Evolutionary conservation across 345 rosid genomes (phyloP).

Genomic region (Eucalyptus curtisii): DNA sequence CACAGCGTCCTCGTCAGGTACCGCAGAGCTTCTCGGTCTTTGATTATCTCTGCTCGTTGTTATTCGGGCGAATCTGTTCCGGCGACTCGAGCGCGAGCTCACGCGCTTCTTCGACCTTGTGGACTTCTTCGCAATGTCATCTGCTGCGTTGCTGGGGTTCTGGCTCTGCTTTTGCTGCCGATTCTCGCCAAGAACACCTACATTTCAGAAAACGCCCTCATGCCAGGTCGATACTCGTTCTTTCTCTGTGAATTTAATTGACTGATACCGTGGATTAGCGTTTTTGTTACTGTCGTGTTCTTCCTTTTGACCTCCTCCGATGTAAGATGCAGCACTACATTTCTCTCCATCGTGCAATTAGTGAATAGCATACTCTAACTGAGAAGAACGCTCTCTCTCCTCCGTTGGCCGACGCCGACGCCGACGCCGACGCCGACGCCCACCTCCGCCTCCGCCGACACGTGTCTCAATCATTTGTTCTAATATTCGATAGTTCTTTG

Average conservation of each 20-base stretch:
- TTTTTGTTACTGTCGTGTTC: neutral
- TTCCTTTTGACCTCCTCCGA: neutral
- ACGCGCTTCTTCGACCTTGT: neutral
- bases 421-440: no score
- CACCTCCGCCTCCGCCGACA: no score
- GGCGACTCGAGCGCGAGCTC: neutral
- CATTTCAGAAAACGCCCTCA: conserved; percentile 94
- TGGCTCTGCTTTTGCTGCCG: conserved; percentile 66
- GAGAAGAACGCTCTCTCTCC: neutral
- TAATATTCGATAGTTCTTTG: no score
- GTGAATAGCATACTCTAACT: neutral
- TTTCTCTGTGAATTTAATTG: neutral
- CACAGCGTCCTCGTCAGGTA: conserved; percentile 72
- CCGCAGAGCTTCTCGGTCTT: neutral
- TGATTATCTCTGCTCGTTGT: neutral
- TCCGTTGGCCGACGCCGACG: no score
- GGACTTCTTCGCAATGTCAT: conserved; percentile 33
- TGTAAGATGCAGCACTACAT: neutral
- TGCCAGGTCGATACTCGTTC: conserved; percentile 64
- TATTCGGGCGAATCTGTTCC: neutral
- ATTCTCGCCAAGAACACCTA: conserved; percentile 89
- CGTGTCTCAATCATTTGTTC: no score
- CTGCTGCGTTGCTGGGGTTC: conserved; percentile 65
- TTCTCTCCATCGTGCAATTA: neutral
- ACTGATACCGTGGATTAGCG: neutral